Base-by-base conservation (phyloP, 1,284 basidiomycete species). In the Vanrija humicola region DNA sequence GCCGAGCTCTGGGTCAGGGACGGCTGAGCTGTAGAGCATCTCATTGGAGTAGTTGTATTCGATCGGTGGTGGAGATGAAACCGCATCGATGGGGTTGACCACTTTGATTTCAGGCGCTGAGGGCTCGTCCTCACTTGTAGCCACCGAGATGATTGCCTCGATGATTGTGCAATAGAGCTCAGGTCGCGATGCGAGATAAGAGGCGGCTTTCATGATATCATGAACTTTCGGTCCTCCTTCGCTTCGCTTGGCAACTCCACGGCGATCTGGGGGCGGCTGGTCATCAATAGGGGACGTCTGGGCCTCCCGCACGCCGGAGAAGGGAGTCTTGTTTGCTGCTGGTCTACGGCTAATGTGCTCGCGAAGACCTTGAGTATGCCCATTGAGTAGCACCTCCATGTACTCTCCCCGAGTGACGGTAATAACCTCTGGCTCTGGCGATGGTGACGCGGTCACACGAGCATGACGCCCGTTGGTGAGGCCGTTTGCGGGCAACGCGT, bases 21-120 rank as follows among this genome's bases (percentile, higher is more conserved):
- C 86, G 8, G 78, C 82, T 15, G 82, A 78, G 1, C 81, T 82
- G 56, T 86, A 84, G 79, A 87, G 86, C 79, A 90, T 84, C 10
- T 67, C 56, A 51, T 76, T 74, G 14, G 65, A 62, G 54, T 76
- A 76, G 29, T 68, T 58, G 44, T 72, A 74, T 52, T 76, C 72
- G 49, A 72, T 67, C 26, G 67, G 64, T 1, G 72, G 72, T 14
- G 73, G 69, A 0, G 87, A 87, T 7, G 84, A 84, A 54, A 87
- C 84, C 7, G 79, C 72, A 56, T 88, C 87, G 19, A 88, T 75
- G 0, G 80, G 68, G 63, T 90, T 89, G 56, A 82, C 73, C 14
- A 93, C 80, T 16, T 75, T 72, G 59, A 92, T 87, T 3, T 75
- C 73, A 0, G 87, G 87, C 1, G 86, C 84, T 44, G 80, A 68